A percentile compares a stretch with the other conserved stretches of the same genome.
Evolutionary conservation across 208 protist species (phyloP).

Genomic region (Herpetomonas tarakana): DNA sequence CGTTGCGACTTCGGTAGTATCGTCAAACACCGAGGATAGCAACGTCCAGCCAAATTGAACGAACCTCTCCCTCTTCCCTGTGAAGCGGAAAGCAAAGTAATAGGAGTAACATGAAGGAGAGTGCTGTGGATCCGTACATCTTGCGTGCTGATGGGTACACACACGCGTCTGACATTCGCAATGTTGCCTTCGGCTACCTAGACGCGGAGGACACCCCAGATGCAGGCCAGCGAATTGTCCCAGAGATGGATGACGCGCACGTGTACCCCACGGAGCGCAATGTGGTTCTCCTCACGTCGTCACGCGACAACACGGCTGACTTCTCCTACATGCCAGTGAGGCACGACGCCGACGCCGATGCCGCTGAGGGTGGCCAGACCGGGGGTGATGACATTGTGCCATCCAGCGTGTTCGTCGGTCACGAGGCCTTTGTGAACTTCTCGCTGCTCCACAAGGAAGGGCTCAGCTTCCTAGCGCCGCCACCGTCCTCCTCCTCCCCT

Average conservation of each 20-base stretch:
- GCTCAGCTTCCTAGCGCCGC: conserved; percentile 6
- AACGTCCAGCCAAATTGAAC: no score
- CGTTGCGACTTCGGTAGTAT: no score
- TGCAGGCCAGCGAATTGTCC: no score
- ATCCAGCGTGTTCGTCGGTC: conserved; percentile 38
- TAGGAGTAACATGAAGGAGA: no score
- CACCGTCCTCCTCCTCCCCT: conserved; percentile 25
- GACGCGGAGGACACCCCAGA: not conserved
- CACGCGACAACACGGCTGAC: conserved; percentile 55
- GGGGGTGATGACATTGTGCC: not conserved
- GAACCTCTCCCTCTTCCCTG: no score
- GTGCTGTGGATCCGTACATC: conserved; percentile 29
- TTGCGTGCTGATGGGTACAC: conserved; percentile 52
- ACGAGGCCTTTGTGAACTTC: conserved; percentile 84
- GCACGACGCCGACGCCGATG: conserved; percentile 10
- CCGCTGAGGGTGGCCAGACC: conserved; percentile 11
- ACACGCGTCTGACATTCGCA: conserved; percentile 59
- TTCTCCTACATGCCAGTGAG: conserved; percentile 19
- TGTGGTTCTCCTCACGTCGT: conserved; percentile 34
- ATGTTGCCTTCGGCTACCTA: conserved; percentile 25
- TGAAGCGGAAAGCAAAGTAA: no score
- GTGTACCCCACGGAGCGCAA: not conserved
- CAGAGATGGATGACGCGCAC: not conserved
- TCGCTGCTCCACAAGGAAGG: conserved; percentile 40
- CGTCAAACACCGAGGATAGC: no score